A percentile compares a stretch with the other conserved stretches of the same genome.
Evolutionary conservation across 2,329 filamentous ascomycete genomes (phyloP).

Genomic region (Aspergillus arachidicola): DNA sequence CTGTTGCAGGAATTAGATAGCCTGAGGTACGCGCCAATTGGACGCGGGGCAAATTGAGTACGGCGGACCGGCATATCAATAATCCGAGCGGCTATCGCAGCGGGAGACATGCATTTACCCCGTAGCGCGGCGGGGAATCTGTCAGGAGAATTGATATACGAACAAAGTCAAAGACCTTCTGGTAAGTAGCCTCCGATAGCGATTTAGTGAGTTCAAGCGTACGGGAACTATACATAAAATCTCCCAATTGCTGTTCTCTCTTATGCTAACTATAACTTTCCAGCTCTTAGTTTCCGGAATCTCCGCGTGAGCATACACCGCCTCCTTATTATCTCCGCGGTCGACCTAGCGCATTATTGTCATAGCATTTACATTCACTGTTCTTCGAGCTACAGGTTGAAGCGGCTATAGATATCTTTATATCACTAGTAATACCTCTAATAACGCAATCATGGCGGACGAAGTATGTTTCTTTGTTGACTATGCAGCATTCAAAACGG

Average conservation of each 20-base stretch:
- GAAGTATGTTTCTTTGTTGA: conserved; percentile 37
- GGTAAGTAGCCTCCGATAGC: not conserved
- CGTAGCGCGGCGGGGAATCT: conserved; percentile 17
- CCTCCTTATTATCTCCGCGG: conserved; percentile 15
- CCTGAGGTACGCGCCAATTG: conserved; percentile 17
- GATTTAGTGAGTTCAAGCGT: not conserved
- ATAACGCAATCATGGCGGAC: conserved; percentile 41
- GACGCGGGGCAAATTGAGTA: conserved; percentile 17
- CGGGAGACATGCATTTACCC: conserved; percentile 12
- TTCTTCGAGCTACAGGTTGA: not conserved
- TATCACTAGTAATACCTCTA: not conserved
- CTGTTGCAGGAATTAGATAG: not conserved
- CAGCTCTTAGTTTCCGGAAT: conserved; percentile 16
- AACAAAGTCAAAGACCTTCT: not conserved
- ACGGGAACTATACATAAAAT: not conserved
- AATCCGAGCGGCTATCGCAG: conserved; percentile 20
- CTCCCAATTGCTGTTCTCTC: conserved; percentile 7
- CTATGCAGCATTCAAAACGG: not conserved
- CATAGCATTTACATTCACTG: not conserved
- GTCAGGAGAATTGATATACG: conserved; percentile 11
- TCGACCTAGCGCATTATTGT: conserved; percentile 2
- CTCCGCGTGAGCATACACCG: conserved; percentile 20
- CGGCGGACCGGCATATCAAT: conserved; percentile 23
- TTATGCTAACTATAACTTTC: not conserved
- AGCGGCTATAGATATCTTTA: not conserved